Evolutionary conservation across 805 yeast species (phyloP).

Genomic region (Zygosaccharomyces kombuchaensis): DNA sequence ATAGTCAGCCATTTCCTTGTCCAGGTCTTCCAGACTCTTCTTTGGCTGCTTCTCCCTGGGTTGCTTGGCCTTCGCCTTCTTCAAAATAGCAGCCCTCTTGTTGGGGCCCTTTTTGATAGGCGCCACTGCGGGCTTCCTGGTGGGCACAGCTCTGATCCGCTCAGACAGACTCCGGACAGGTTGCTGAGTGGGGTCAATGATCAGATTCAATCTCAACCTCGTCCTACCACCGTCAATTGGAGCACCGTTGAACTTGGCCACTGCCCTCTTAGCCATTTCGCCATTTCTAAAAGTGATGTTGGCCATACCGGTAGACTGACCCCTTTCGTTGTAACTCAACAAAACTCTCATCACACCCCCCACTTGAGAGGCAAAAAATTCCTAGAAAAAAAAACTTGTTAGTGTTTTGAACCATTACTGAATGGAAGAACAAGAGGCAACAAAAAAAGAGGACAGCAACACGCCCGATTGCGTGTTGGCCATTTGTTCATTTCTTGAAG

Average conservation of each 20-base stretch:
- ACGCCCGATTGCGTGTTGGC: neutral
- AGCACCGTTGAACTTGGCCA: constrained; percentile 82
- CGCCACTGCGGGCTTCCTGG: constrained; percentile 10
- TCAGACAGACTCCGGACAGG: constrained; percentile 52
- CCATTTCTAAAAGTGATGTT: constrained; percentile 70
- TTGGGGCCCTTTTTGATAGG: constrained; percentile 30
- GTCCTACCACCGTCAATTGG: constrained; percentile 85
- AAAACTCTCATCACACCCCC: constrained; percentile 76
- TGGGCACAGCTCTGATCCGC: constrained; percentile 53
- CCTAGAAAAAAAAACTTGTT: constrained; percentile 46
- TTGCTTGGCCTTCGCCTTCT: constrained; percentile 33
- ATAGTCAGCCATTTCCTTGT: constrained; percentile 97
- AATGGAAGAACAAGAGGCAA: constrained; percentile 8
- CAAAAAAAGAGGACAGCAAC: neutral
- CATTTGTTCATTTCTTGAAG: constrained; percentile 1
- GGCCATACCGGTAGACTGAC: constrained; percentile 88
- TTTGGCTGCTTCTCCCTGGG: constrained; percentile 41
- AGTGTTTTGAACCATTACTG: constrained; percentile 5
- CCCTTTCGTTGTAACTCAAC: constrained; percentile 78
- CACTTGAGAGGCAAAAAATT: constrained; percentile 80
- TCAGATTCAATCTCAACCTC: constrained; percentile 72
- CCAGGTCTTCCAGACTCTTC: constrained; percentile 89
- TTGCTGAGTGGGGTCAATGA: constrained; percentile 77
- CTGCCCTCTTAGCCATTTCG: constrained; percentile 72
- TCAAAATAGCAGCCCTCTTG: constrained; percentile 35